These are phyloP conservation scores for Tolypocladium tundrense DNA, from an alignment of 2,329 filamentous ascomycete genomes.

Conservation along the genomic window DNA sequence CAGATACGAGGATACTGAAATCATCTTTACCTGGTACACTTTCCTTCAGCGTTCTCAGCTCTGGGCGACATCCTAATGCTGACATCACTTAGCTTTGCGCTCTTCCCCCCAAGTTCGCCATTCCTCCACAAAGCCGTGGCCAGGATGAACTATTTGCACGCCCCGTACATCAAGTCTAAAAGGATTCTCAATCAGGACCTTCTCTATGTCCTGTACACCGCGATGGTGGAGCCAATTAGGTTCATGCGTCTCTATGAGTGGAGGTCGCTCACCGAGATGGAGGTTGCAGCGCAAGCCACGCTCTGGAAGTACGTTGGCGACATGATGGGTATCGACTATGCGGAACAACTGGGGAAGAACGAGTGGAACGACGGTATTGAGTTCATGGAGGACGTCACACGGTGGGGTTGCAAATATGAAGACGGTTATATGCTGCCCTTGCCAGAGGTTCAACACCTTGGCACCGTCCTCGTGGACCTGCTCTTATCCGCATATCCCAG, in stretches of 20 bases:
- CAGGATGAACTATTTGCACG: constrained; percentile 29
- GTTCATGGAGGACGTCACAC: constrained; percentile 36
- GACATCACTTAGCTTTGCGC: constrained; percentile 14
- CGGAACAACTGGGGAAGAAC: constrained; percentile 22
- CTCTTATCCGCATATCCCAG: constrained; percentile 45
- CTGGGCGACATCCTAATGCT: background rate
- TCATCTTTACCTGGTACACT: constrained; percentile 24
- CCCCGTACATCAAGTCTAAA: constrained; percentile 22
- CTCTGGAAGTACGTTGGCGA: constrained; percentile 66
- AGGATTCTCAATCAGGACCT: constrained; percentile 27
- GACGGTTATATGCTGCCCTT: constrained; percentile 44
- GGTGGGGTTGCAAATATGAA: constrained; percentile 49
- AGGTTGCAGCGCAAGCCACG: constrained; percentile 54
- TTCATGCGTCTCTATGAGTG: constrained; percentile 62
- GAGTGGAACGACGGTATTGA: constrained; percentile 40
- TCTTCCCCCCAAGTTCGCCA: constrained; percentile 17
- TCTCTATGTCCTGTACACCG: constrained; percentile 39
- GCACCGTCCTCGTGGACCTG: constrained; percentile 49
- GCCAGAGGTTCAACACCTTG: constrained; percentile 37
- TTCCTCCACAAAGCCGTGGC: constrained; percentile 23
- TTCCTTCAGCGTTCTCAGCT: background rate
- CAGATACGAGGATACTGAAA: constrained; percentile 30
- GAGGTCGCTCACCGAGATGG: constrained; percentile 56
- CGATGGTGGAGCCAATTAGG: constrained; percentile 53
- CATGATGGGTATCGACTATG: constrained; percentile 53